These are phyloP conservation scores for Penicillium sp. DNA, from an alignment of 2,329 filamentous ascomycete genomes.

Conservation along the genomic window DNA sequence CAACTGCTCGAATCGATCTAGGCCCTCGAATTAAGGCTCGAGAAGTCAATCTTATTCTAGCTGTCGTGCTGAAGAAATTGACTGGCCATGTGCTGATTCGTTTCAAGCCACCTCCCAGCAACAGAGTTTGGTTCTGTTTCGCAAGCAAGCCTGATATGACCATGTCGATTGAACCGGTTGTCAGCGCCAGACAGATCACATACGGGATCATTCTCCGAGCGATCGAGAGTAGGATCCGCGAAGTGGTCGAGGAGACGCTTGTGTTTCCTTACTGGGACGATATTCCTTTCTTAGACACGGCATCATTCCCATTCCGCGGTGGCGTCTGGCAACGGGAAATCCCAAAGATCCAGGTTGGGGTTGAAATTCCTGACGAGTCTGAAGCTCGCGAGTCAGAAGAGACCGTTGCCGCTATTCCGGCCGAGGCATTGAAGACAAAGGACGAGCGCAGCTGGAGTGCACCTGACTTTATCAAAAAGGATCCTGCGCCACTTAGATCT, in stretches of 20 bases:
- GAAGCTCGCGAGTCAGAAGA: slow-evolving; percentile 21
- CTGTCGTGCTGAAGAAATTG: slow-evolving; percentile 77
- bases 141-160: slow-evolving; percentile 92
- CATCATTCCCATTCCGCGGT: slow-evolving; percentile 72
- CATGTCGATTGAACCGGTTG: slow-evolving; percentile 89
- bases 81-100: slow-evolving; percentile 81
- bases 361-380: slow-evolving; percentile 36
- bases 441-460: slow-evolving; percentile 33
- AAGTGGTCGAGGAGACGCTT: slow-evolving; percentile 86
- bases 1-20: slow-evolving; percentile 88
- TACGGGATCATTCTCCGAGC: slow-evolving; percentile 87
- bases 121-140: slow-evolving; percentile 93
- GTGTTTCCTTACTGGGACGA: slow-evolving; percentile 97
- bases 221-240: slow-evolving; percentile 91
- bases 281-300: slow-evolving; percentile 80
- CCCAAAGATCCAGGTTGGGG: slow-evolving; percentile 38
- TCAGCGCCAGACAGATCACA: slow-evolving; percentile 91
- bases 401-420: slow-evolving; percentile 17
- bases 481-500: slow-evolving; percentile 21
- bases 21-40: slow-evolving; percentile 83
- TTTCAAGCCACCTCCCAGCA: slow-evolving; percentile 92
- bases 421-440: slow-evolving; percentile 28
- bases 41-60: slow-evolving; percentile 84
- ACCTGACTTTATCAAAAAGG: slow-evolving; percentile 26
- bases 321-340: slow-evolving; percentile 66